Base-by-base conservation (phyloP, 495 filamentous ascomycete species). In the Opeltia flavorubescens region DNA sequence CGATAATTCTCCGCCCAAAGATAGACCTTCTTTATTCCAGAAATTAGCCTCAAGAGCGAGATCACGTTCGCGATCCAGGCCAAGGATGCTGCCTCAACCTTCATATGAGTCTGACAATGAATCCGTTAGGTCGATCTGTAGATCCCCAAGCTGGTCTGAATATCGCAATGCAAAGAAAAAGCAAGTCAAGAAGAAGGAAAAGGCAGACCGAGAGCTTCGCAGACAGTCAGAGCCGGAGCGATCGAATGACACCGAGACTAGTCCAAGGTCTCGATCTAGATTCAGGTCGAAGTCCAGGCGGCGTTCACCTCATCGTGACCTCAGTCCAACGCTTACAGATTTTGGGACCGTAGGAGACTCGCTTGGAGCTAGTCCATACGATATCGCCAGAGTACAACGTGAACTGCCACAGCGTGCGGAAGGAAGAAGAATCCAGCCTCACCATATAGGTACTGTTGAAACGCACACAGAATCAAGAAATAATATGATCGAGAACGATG, bases 331-430 rank as follows among this genome's bases (percentile, higher is more conserved):
- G 12, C 48, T 62, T 18, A 52, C 59, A 6, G 64, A 69, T 38
- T 61, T 67, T 43, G 62, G 58, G 6, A 65, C 60, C 9, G 60
- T 67, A 3, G 57, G 60, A 5, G 46, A 51, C 12, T 56, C 60
- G 0, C 50, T 69, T 3, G 66, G 67, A 27, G 36, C 50, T 9
- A 62, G 58, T 23, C 67, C 66, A 2, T 71, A 69, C 49, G 67
- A 71, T 40, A 54, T 62, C 33, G 63, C 67, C 23, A 61, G 29
- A 34, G 26, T 26, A 5, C 13, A n/a, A 24, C 34, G 17, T 42
- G 43, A 21, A 52, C 53, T 17, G 40, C 27, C 17, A 29, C 39
- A 44, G 28, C 45, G 20, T 18, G 26, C 30, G 27, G 23, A 11
- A 21, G 24, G 33, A 24, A 39, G 13, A 9, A 40, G 34, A 18